phyloP scores from a whole-genome alignment of 2,329 filamentous ascomycete species.

The Botrytis galanthina region DNA sequence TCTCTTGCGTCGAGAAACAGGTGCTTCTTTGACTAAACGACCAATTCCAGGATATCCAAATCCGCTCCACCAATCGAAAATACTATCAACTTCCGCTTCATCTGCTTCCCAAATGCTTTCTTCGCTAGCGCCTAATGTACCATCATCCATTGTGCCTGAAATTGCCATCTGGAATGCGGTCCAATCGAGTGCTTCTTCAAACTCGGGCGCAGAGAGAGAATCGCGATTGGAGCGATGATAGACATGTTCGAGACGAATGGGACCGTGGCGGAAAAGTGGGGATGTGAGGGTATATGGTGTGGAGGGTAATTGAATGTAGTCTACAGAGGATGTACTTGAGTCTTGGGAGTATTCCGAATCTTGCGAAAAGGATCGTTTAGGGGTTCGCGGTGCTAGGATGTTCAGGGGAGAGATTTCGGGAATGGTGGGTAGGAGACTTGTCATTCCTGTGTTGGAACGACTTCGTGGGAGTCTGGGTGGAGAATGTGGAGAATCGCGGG shows the following conservation, averaged over 20 bases:
- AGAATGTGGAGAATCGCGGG: conserved; percentile 33
- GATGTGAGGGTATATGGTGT: conserved; percentile 50
- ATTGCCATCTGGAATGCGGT: conserved; percentile 66
- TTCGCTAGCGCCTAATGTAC: conserved; percentile 29
- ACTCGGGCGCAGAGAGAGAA: conserved; percentile 11
- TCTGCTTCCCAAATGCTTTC: conserved; percentile 26
- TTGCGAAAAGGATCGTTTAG: conserved; percentile 16
- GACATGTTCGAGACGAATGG: conserved; percentile 50
- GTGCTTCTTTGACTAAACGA: conserved; percentile 21
- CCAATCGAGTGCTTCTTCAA: conserved; percentile 58
- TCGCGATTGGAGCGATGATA: conserved; percentile 41
- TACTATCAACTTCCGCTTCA: conserved; percentile 28
- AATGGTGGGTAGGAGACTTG: conserved; percentile 43
- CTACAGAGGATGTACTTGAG: background rate
- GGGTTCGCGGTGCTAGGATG: conserved; percentile 12
- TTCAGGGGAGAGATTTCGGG: conserved; percentile 40
- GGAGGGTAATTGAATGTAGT: conserved; percentile 41
- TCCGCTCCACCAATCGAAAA: conserved; percentile 30
- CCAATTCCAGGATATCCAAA: conserved; percentile 29
- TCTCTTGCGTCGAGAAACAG: conserved; percentile 12
- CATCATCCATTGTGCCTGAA: conserved; percentile 54
- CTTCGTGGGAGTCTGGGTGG: conserved; percentile 38
- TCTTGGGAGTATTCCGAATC: conserved; percentile 15
- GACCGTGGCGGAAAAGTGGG: conserved; percentile 53
- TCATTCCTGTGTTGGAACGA: conserved; percentile 24